phyloP scores from a whole-genome alignment of 768 basidiomycete genomes.

The Suillus tomentosus region DNA sequence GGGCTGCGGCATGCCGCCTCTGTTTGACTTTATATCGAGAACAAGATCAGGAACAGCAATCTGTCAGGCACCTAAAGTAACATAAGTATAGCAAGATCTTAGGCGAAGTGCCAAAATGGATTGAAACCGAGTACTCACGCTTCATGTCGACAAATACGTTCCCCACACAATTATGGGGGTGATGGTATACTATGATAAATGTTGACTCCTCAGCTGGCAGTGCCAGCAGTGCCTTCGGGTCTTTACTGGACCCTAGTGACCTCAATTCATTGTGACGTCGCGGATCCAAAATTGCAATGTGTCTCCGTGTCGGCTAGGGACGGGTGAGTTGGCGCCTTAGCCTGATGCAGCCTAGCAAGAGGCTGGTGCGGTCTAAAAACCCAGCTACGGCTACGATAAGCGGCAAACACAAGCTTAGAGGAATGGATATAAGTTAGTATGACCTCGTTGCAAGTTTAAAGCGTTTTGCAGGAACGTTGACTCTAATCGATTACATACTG shows the following conservation, averaged over 20 bases:
- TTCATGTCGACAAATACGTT: neutral
- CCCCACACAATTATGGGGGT: neutral
- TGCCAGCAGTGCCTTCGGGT: neutral
- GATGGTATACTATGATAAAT: too few relatives aligned
- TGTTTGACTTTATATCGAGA: neutral
- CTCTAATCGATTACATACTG: too few relatives aligned
- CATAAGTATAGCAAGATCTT: neutral
- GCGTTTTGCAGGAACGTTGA: too few relatives aligned
- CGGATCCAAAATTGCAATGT: neutral
- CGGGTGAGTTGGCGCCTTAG: too few relatives aligned
- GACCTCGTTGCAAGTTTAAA: too few relatives aligned
- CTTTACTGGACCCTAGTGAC: neutral
- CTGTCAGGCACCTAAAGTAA: neutral
- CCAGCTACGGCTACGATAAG: neutral
- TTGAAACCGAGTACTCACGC: neutral
- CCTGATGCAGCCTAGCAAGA: neutral
- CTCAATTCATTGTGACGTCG: neutral
- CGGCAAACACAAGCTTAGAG: too few relatives aligned
- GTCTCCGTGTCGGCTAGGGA: neutral
- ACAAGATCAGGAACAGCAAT: neutral
- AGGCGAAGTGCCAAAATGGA: neutral
- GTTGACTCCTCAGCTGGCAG: neutral
- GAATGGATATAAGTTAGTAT: too few relatives aligned
- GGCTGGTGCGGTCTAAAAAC: too few relatives aligned
- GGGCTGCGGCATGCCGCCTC: too few relatives aligned